Base-by-base conservation (phyloP, 2,329 filamentous ascomycete genomes). In the Aspergillus udagawae region DNA sequence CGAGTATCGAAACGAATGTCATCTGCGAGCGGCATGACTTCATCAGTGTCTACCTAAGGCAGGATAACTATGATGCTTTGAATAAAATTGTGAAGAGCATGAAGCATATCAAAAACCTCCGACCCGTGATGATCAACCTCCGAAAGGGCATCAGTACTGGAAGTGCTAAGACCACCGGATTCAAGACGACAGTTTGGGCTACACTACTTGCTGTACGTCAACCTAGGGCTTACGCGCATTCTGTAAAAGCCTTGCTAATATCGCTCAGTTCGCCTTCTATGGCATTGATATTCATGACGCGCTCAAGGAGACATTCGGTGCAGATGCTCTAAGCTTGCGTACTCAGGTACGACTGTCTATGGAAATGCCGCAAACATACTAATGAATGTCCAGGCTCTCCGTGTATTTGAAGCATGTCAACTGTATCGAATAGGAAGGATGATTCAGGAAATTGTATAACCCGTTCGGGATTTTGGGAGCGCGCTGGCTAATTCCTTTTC, bases 21-120 rank as follows among this genome's bases (percentile, higher is more conserved):
- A 94, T 99, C 62, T 77, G 80, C 3, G 83, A 89, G 68, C 85
- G 93, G 27, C 86, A 96, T 55, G 78, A 82, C 23, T 86, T 88
- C 1, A 86, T 96, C 52, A 76, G 80, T 4, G 77, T 86, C 1
- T 82, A 97, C 28, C 73, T 90, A 1, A 80, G 81, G 4, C 82
- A 87, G 0, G 86, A 90, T 3, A 96, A 96, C 67, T 70, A 78
- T 3, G 77, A 82, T 2, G 68, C 76, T 0, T 65, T 90, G 6
- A 75, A 80, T 0, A 78, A 78, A 6, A 78, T 94, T 2, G 77
- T 79, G 0, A 83, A 83, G 49, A 82, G 81, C 35, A 73, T 97
- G 48, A 85, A 83, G 52, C 86, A 83, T 59, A 82, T 96, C 54
- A 89, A 88, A 63, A 92, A 96, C 66, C 85, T 96, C 69, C 85